These are phyloP conservation scores for Fusarium anguioides DNA, from an alignment of 2,329 filamentous ascomycete genomes.

Conservation along the genomic window DNA sequence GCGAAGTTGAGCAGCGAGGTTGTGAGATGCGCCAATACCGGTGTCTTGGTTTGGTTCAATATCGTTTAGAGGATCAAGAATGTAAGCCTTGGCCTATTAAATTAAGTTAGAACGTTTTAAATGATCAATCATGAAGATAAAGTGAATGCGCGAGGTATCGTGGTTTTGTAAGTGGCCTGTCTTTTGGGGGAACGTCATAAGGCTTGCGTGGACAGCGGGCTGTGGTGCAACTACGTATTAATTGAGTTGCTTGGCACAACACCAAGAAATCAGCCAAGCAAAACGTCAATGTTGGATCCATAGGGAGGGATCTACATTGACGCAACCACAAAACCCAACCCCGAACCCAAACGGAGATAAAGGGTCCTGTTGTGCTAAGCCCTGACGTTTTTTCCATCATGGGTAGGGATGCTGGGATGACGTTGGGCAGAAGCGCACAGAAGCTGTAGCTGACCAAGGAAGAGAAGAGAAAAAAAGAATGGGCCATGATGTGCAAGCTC, in stretches of 20 bases:
- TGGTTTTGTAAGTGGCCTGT: slow-evolving; percentile 7
- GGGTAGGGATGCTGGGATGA: slow-evolving; percentile 26
- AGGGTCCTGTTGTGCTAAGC: slow-evolving; percentile 31
- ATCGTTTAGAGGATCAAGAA: slow-evolving; percentile 76
- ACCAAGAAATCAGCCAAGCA: slow-evolving; percentile 28
- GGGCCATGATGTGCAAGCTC: slow-evolving; percentile 17
- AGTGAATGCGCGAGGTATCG: slow-evolving; percentile 3
- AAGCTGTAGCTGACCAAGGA: slow-evolving; percentile 11
- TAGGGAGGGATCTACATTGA: slow-evolving; percentile 35
- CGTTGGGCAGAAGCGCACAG: slow-evolving; percentile 34
- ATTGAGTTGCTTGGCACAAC: slow-evolving; percentile 24
- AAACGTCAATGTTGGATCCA: slow-evolving; percentile 19
- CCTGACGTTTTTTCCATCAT: slow-evolving; percentile 33
- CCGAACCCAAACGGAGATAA: slow-evolving; percentile 19
- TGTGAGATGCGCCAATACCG: slow-evolving; percentile 53
- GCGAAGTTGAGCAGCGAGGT: slow-evolving; percentile 36
- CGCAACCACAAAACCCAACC: slow-evolving; percentile 37
- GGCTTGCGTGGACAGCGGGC: slow-evolving; percentile 40
- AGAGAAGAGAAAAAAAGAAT: slow-evolving; percentile 24
- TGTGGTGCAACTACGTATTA: slow-evolving; percentile 17
- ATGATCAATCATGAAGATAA: background rate
- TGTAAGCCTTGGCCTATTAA: slow-evolving; percentile 70
- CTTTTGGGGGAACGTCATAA: slow-evolving; percentile 31
- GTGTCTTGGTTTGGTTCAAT: slow-evolving; percentile 76
- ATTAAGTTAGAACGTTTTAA: slow-evolving; percentile 4